phyloP scores from a whole-genome alignment of 2,329 filamentous ascomycete genomes.

The Nemania abortiva region DNA sequence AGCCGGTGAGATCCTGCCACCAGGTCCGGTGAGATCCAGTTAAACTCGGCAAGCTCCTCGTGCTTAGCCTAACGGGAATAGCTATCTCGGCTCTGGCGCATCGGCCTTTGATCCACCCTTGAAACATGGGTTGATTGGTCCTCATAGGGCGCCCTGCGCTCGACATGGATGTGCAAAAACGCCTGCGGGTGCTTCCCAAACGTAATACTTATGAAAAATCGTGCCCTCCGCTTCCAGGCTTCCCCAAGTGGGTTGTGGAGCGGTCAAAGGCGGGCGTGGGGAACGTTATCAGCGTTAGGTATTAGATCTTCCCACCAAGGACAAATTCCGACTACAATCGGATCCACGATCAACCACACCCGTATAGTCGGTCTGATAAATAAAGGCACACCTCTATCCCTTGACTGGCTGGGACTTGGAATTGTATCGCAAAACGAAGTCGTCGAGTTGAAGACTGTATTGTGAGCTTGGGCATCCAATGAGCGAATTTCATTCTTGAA shows the following conservation, averaged over 20 bases:
- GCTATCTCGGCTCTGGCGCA: constrained; percentile 15
- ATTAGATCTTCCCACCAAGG: constrained; percentile 15
- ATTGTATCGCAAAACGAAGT: constrained; percentile 4
- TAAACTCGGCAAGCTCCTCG: constrained; percentile 4
- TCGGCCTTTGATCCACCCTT: constrained; percentile 16
- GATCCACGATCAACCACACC: constrained; percentile 12
- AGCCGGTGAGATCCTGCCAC: neutral
- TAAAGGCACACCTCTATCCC: neutral
- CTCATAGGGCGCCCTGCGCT: constrained; percentile 1
- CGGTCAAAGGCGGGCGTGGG: constrained; percentile 15
- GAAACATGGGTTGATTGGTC: constrained; percentile 24
- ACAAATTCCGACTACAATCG: constrained; percentile 26
- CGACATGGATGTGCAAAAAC: constrained; percentile 12
- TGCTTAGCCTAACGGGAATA: constrained; percentile 3
- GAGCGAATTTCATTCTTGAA: neutral
- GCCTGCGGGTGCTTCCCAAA: constrained; percentile 20
- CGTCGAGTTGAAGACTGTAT: neutral
- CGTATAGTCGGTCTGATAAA: neutral
- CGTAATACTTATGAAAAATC: constrained; percentile 34
- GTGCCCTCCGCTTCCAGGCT: constrained; percentile 1
- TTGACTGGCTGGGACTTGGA: neutral
- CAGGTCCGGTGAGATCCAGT: constrained; percentile 12
- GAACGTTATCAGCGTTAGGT: neutral
- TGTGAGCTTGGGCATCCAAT: neutral
- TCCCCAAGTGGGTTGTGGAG: constrained; percentile 21